Base-by-base conservation (phyloP, 805 yeast genomes). In the Hanseniaspora lachancei region DNA sequence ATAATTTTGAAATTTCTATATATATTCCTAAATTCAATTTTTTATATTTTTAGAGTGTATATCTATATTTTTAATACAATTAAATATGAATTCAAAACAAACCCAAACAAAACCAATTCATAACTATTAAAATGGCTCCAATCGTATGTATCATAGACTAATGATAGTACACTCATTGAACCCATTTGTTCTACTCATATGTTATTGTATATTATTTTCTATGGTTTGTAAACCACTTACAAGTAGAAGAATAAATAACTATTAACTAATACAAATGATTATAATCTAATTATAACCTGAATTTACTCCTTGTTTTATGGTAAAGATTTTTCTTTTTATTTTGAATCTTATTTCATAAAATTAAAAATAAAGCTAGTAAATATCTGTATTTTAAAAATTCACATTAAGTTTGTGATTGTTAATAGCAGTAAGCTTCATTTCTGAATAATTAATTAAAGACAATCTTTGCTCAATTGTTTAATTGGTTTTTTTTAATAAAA, bases 401-500 rank as follows among this genome's bases (percentile, higher is more conserved):
- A 64, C 65, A 47, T 42, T 47, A 12, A 46, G 51, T 54, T 60
- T 57, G 68, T 68, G 70, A 68, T 68, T 68, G 71, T 68, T 68
- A 68, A 68, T 68, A 68, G 71, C 71, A 68, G 71, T 66, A 66
- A 67, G 68, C 68, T 62, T 39, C 23, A n/a, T 23, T 16, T 24
- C 20, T 32, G 2, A 2, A 12, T 6, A 29, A 29, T 29, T 9
- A n/a, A n/a, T n/a, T n/a, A n/a, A n/a, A n/a, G n/a, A n/a, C n/a
- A n/a, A n/a, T n/a, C n/a, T n/a, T n/a, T n/a, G n/a, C n/a, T n/a
- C n/a, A n/a, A n/a, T n/a, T n/a, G 9, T 7, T 10, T 2, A 5
- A 7, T 29, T 29, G 5, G 34, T 5, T 10, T 29, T 29, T 29
- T 7, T 29, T 29, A 9, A 10, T 29, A 29, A 29, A 29, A 29